Percentiles rank a stretch among this genome's conserved stretches.
Conservation (phyloP, 1,284 basidiomycete species). For the Cystobasidium sp. region DNA sequence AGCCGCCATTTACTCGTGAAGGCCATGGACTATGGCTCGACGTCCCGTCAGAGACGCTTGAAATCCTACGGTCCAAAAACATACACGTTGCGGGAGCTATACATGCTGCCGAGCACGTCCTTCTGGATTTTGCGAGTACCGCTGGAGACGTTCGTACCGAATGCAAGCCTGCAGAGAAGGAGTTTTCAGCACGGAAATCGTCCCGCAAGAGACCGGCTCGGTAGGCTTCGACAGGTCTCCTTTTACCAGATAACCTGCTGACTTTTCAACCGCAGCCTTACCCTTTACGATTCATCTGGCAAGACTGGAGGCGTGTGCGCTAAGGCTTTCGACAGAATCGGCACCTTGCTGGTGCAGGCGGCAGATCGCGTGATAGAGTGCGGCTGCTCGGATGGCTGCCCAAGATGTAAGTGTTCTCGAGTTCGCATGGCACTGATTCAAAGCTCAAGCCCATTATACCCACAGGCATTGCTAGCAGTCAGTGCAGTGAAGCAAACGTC, state of each 20-base stretch:
- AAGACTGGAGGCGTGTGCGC: constrained; percentile 73
- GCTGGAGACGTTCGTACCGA: constrained; percentile 76
- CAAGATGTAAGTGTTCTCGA: constrained; percentile 64
- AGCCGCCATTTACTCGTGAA: constrained; percentile 73
- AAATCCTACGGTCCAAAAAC: constrained; percentile 63
- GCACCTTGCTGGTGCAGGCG: constrained; percentile 69
- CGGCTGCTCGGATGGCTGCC: constrained; percentile 72
- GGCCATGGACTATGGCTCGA: constrained; percentile 86
- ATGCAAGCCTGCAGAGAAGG: constrained; percentile 77
- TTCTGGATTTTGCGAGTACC: constrained; percentile 68
- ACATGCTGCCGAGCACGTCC: constrained; percentile 81
- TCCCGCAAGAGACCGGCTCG: constrained; percentile 75
- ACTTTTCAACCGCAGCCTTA: constrained; percentile 63
- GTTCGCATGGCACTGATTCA: constrained; percentile 18
- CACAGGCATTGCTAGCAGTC: constrained; percentile 50
- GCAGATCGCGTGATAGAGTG: constrained; percentile 70
- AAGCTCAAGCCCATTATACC: background rate
- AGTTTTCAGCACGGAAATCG: constrained; percentile 67
- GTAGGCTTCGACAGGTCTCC: constrained; percentile 56
- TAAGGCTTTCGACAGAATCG: constrained; percentile 80
- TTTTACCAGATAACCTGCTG: background rate
- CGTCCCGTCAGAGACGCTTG: constrained; percentile 66
- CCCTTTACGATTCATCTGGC: constrained; percentile 78
- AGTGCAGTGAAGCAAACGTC: constrained; percentile 53
- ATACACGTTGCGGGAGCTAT: constrained; percentile 76